Base-by-base conservation (phyloP, 164 flowering plant species). In the Cinnamomum micranthum region DNA sequence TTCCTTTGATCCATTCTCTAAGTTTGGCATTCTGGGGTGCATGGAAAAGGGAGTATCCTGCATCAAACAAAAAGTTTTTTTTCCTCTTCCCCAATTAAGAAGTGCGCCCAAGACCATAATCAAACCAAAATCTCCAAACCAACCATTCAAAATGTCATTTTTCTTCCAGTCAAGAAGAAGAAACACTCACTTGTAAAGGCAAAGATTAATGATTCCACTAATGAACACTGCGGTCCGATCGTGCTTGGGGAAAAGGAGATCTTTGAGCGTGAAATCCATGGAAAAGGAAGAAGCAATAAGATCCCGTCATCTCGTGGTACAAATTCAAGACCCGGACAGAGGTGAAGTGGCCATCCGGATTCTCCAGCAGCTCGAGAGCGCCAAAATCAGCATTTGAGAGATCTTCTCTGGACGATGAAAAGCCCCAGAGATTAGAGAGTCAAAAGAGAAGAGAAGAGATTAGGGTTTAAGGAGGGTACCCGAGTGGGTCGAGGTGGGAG, bases 351-450 rank as follows among this genome's bases (percentile, higher is more conserved):
- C 74, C 73, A 31, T 95, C 97, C 6, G 98, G 98, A 74, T 92
- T 88, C 84, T 92, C 99, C 33, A 95, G 80, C 73, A 80, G 87
- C 82, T 85, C 94, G 68, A 95, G 77, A 17, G 89, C 96, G 6
- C 70, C 79, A 65, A 93, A 95, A 74, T 90, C 94, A 27, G 87
- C 77, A 71, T 90, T 94, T 50, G 80, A 91, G 31, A 82, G 75
- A 72, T 93, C 95, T 14, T 92, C 97, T 83, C 99, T 91, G 82
- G 75, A 76, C 10, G 4, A 11, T 47, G 20, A 11, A 73, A 67
- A 22, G 64, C 23, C 67, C 22, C 50, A 20, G 25, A 41, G 25
- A 70, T 23, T 20, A 11, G 22, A 9, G 51, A 28, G 24, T 25
- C 14, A 15, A 1, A 31, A 12, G 58, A 69, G 25, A 55, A 3